Conservation (phyloP, 306 rosid species). For the Trifolium fragiferum region DNA sequence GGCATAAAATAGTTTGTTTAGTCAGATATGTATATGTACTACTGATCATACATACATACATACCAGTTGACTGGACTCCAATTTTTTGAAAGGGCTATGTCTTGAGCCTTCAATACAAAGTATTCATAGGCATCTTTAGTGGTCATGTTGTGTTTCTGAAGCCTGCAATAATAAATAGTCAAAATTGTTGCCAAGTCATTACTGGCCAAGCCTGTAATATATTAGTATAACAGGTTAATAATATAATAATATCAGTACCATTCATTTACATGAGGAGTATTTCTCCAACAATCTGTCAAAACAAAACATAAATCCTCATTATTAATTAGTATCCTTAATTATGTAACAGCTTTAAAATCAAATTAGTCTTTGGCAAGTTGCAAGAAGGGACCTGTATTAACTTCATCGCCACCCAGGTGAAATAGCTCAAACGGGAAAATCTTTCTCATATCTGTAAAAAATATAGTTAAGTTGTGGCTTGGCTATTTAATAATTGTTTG, state of each 20-base stretch:
- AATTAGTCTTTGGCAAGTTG: conserved; percentile 30
- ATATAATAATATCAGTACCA: conserved; percentile 54
- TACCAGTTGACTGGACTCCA: conserved; percentile 91
- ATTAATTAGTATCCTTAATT: conserved; percentile 42
- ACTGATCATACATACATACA: conserved; percentile 64
- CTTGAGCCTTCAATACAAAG: conserved; percentile 89
- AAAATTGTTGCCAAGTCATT: conserved; percentile 9
- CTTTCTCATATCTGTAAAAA: conserved; percentile 79
- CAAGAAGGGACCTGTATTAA: conserved; percentile 69
- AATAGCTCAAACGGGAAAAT: conserved; percentile 94
- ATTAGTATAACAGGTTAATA: conserved; percentile 29
- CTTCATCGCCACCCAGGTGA: conserved; percentile 99
- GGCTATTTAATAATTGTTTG: too few relatives aligned
- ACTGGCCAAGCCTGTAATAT: background rate
- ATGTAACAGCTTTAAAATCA: too few relatives aligned
- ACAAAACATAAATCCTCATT: conserved; percentile 35
- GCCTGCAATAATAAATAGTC: too few relatives aligned
- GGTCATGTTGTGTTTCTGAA: conserved; percentile 69
- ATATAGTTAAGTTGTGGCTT: background rate
- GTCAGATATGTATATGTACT: conserved; percentile 18
- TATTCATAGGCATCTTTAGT: conserved; percentile 81
- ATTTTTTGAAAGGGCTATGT: conserved; percentile 74
- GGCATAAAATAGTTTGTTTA: conserved; percentile 21
- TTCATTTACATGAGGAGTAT: conserved; percentile 68
- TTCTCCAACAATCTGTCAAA: conserved; percentile 90